These are phyloP conservation scores for Brasenia schreberi DNA, from an alignment of 164 flowering plant species.

Conservation along the genomic window DNA sequence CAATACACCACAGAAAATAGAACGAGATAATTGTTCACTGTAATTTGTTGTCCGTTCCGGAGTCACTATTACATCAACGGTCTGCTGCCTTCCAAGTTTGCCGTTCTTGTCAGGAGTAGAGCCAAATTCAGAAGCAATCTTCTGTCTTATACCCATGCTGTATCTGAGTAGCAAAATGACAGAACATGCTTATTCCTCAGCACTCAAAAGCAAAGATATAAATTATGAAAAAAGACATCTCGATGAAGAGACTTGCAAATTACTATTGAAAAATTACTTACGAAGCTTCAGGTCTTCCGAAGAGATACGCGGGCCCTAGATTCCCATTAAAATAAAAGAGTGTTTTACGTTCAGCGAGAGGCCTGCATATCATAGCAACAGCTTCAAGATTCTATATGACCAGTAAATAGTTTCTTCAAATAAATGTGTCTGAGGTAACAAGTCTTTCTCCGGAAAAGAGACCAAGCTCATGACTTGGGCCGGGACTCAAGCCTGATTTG, in stretches of 20 bases:
- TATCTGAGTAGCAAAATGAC: conserved; percentile 38
- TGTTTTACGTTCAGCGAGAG: conserved; percentile 48
- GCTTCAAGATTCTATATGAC: too few relatives aligned
- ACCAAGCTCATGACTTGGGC: too few relatives aligned
- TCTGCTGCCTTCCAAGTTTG: conserved; percentile 80
- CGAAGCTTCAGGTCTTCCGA: conserved; percentile 88
- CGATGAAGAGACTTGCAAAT: too few relatives aligned
- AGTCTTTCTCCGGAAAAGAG: too few relatives aligned
- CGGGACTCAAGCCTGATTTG: too few relatives aligned
- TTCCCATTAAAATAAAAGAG: conserved; percentile 96
- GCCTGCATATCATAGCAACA: conserved; percentile 23
- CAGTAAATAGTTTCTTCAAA: too few relatives aligned
- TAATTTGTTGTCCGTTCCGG: conserved; percentile 54
- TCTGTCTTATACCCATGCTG: conserved; percentile 98
- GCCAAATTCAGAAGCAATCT: conserved; percentile 79
- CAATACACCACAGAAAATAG: conserved; percentile 84
- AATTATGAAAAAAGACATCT: too few relatives aligned
- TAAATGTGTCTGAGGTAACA: too few relatives aligned
- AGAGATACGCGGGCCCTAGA: conserved; percentile 66
- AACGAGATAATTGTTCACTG: conserved; percentile 50
- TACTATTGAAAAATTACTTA: conserved; percentile 24
- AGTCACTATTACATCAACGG: conserved; percentile 69
- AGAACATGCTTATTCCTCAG: too few relatives aligned
- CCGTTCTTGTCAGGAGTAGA: conserved; percentile 84
- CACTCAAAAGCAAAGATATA: too few relatives aligned